phyloP scores from a whole-genome alignment of 129 eudicot genomes.

The Flaveria robusta region DNA sequence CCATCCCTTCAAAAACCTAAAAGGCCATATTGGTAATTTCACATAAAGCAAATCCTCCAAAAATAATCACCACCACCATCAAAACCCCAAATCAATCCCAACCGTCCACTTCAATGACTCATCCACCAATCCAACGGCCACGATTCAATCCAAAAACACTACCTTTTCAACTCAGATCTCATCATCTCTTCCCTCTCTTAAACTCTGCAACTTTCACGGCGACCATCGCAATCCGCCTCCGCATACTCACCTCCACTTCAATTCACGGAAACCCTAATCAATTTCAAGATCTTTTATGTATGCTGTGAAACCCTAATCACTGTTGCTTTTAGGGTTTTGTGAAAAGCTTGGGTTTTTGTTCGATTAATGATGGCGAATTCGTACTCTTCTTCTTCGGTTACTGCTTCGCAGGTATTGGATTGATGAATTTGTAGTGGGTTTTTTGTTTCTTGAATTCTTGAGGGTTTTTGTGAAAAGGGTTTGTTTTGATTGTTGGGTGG shows the following conservation, averaged over 20 bases:
- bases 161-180: slow-evolving; percentile 40
- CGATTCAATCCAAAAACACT: slow-evolving; percentile 25
- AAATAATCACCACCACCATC: slow-evolving; percentile 24
- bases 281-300: not conserved
- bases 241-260: slow-evolving; percentile 11
- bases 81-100: not conserved
- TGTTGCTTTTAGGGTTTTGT: slow-evolving; percentile 20
- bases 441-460: too few relatives aligned
- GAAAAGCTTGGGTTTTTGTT: slow-evolving; percentile 2
- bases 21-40: slow-evolving; percentile 8
- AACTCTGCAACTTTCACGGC: slow-evolving; percentile 34
- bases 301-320: slow-evolving; percentile 20
- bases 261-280: not conserved
- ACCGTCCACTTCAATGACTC: slow-evolving; percentile 18
- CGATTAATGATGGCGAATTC: slow-evolving; percentile 64
- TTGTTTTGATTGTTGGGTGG: not conserved
- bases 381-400: slow-evolving; percentile 53
- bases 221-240: slow-evolving; percentile 31
- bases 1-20: not conserved
- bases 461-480: too few relatives aligned
- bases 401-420: slow-evolving; percentile 63
- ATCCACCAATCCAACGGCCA: slow-evolving; percentile 32
- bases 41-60: slow-evolving; percentile 2
- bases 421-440: not conserved
- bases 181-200: slow-evolving; percentile 32